Conservation (phyloP, 805 yeast genomes). For the Wickerhamomyces strasburgensis region DNA sequence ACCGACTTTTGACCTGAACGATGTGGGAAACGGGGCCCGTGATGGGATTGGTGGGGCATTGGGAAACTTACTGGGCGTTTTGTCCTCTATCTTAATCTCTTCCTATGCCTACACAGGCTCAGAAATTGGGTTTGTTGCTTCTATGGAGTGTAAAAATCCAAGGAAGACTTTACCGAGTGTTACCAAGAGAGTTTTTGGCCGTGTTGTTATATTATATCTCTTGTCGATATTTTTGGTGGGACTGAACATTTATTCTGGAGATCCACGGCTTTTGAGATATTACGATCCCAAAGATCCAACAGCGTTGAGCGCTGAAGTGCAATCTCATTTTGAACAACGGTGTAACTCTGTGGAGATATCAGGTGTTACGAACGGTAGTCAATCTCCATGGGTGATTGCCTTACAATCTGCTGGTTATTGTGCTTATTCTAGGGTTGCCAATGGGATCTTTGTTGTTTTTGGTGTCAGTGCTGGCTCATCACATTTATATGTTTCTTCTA, state of each 20-base stretch:
- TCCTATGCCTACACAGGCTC: slow-evolving; percentile 79
- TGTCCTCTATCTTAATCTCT: slow-evolving; percentile 59
- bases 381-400: slow-evolving; percentile 58
- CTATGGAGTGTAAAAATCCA: slow-evolving; percentile 83
- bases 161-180: slow-evolving; percentile 73
- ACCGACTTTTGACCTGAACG: slow-evolving; percentile 64
- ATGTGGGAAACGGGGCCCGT: slow-evolving; percentile 47
- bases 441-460: slow-evolving; percentile 47
- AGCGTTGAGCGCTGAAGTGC: slow-evolving; percentile 7
- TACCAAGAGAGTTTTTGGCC: slow-evolving; percentile 67
- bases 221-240: slow-evolving; percentile 66
- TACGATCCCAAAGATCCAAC: slow-evolving; percentile 22
- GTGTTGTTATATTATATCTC: slow-evolving; percentile 61
- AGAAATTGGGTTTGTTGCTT: slow-evolving; percentile 77
- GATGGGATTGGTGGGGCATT: slow-evolving; percentile 55
- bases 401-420: slow-evolving; percentile 49
- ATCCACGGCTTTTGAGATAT: slow-evolving; percentile 62
- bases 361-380: slow-evolving; percentile 29
- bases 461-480: slow-evolving; percentile 52
- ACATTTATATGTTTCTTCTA: slow-evolving; percentile 50
- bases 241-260: slow-evolving; percentile 70
- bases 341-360: slow-evolving; percentile 5
- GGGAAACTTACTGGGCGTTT: slow-evolving; percentile 57
- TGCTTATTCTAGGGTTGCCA: slow-evolving; percentile 40
- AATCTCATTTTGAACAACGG: slow-evolving; percentile 5